Evolutionary conservation across 2,329 filamentous ascomycete species (phyloP), one percentile per base, ranked within the genome.

Genomic region (Herpotrichia juniperi): DNA sequence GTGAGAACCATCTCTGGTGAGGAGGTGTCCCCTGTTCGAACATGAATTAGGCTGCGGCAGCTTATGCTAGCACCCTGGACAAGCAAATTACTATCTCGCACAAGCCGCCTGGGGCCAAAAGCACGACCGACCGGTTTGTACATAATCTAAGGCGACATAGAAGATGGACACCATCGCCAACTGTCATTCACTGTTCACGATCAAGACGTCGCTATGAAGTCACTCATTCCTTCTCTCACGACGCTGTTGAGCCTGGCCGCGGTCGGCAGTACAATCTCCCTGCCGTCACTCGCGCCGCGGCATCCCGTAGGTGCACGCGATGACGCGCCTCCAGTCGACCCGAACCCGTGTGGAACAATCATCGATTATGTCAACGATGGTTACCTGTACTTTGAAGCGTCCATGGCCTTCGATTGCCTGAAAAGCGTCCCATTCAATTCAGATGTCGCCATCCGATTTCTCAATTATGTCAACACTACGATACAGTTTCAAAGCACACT

Each of bases 401-500:
- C 43, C 7, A 47, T 60, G 48, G 76, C 71, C 1, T 76, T 73
- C 52, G 66, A 70, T 2, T 82, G 79, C 51, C 64, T 81, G 10
- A 71, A 56, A 2, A 76, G 64, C 21, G 75, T 81, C 4, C 78
- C 80, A 0, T 79, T 82, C 57, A 74, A 79, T 46, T 19, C 67
- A 2, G 77, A 73, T 7, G 74, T 78, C 2, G 78, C 78, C 1
- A 61, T 69, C 5, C 65, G 74, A 1, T 78, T 81, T 50, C 50
- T 81, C 4, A 54, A 72, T 4, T 81, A 81, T 51, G 75, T 74
- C 48, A 78, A 78, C 52, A 68, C 75, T 12, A 79, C 76, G 0
- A 45, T 81, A 1, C 74, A 78, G 44, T 78, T 78, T 40, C 77
- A 80, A 43, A 76, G 68, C 48, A 78, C 77, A 1, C 56, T 78